Evolutionary conservation across 305 asterid genomes (phyloP), one percentile per base, ranked within the genome.

Genomic region (Fraxinus sp.): DNA sequence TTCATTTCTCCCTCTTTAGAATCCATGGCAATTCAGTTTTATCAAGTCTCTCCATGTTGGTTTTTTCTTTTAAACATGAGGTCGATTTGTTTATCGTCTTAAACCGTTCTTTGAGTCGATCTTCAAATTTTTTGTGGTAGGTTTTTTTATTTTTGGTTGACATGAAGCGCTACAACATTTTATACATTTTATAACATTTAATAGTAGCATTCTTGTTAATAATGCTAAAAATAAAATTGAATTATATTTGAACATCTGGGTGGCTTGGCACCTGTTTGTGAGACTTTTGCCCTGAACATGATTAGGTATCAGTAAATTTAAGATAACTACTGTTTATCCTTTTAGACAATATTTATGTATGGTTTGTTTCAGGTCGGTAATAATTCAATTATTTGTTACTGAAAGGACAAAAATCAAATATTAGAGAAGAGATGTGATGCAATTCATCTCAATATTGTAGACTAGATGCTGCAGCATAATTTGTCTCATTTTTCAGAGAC

Each of bases 31-130:
- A 78, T 55, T 77, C 84, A 77, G 11, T 74, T 73, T 79, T 77
- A 30, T 62, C 72, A 81, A 77, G 52, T 82, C 71, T 20, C 37
- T 30, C 46, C 64, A 64, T 85, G 76, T 83, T 79, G 87, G 80
- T 78, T 80, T 84, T 78, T 85, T 32, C 0, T 33, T 33, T 33
- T 33, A 33, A 33, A 33, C 36, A 33, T 33, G 36, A 5, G 36
- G 0, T 33, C 36, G 36, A 33, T 33, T 33, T 33, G 36, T 3
- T 33, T 33, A 3, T 33, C 5, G 36, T 33, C 36, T 33, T 33
- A 33, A 0, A 33, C 5, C 3, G 36, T 33, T 33, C 36, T 33
- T 33, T 33, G 5, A 33, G 36, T 33, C 3, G 36, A 33, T 33
- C 36, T 33, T 72, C 52, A 35, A 9, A 75, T 16, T 26, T 81